A percentile compares a stretch with the other conserved stretches of the same genome.
Evolutionary conservation across 2,329 filamentous ascomycete genomes (phyloP).

Genomic region (Arthrobotrys sphaeroides): DNA sequence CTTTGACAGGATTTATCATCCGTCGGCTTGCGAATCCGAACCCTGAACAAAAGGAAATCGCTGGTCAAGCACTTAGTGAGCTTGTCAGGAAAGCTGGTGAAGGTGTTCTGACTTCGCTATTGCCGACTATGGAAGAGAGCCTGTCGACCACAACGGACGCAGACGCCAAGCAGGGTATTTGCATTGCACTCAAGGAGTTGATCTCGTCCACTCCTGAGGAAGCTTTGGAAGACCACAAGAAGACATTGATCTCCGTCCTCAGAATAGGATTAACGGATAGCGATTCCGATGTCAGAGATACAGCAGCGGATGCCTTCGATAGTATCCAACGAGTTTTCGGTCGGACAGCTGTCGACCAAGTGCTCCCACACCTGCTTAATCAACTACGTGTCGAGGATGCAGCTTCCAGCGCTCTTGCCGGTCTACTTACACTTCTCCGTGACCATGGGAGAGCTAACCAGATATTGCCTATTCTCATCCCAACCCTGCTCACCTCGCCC

Average conservation of each 20-base stretch:
- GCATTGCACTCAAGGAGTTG: conserved; percentile 91
- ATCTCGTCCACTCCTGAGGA: conserved; percentile 89
- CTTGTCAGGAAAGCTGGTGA: conserved; percentile 97
- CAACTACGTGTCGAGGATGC: conserved; percentile 86
- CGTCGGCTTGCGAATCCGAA: conserved; percentile 92
- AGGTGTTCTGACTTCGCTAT: conserved; percentile 82
- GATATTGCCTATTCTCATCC: conserved; percentile 94
- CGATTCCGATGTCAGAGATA: conserved; percentile 88
- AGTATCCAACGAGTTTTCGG: conserved; percentile 91
- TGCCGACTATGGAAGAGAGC: conserved; percentile 92
- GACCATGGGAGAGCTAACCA: conserved; percentile 94
- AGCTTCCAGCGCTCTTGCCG: conserved; percentile 90
- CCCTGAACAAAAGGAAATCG: conserved; percentile 98
- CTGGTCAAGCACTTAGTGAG: conserved; percentile 94
- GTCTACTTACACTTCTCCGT: conserved; percentile 90
- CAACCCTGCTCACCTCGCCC: conserved; percentile 86
- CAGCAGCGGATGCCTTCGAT: conserved; percentile 96
- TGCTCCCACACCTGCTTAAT: conserved; percentile 88
- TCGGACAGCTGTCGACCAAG: conserved; percentile 93
- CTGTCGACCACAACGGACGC: conserved; percentile 87
- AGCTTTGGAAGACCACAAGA: conserved; percentile 91
- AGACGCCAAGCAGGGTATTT: conserved; percentile 96
- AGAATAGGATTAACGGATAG: conserved; percentile 90
- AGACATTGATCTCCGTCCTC: conserved; percentile 92
- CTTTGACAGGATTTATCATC: conserved; percentile 93